Base-by-base conservation (phyloP, 768 basidiomycete genomes). In the Exsudoporus frostii region DNA sequence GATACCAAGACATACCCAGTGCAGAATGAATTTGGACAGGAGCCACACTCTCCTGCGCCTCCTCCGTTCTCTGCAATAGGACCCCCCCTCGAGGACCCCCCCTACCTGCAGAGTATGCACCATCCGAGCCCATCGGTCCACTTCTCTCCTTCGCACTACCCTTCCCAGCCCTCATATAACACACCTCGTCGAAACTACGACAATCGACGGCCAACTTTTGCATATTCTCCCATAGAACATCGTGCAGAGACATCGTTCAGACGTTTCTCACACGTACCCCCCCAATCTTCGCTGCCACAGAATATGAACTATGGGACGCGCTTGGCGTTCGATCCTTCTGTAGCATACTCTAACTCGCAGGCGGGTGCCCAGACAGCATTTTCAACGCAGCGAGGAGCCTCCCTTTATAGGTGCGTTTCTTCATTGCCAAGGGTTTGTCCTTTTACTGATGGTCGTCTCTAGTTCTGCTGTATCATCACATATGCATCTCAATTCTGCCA, bases 381-480 rank as follows among this genome's bases (percentile, higher is more conserved):
- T 7, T 20, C 48, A 54, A 45, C 54, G 24, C 62, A 59, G n/a
- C 58, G 52, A 20, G 48, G 57, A n/a, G 41, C 73, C 15, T 71
- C 79, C 3, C 76, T 87, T 29, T 88, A 88, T 72, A 83, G 79
- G 86, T 82, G 59, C 45, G 77, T 41, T 24, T 20, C 15, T n/a
- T 29, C 37, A 13, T 45, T 22, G 7, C 22, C 50, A 10, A 33
- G 29, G 22, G 10, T 3, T 29, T 25, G 44, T 27, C 17, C 30
- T 6, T 24, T 22, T 45, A 5, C 41, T 66, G 55, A 57, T 30
- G 17, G 25, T n/a, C 45, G 10, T 45, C 22, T 49, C 30, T 58
- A 83, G 83, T 59, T 75, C 80, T 47, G 75, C 82, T 33, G 79
- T 85, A 20, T 80, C 82, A 48, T 73, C 80, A 3, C 75, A 81